A percentile compares a stretch with the other conserved stretches of the same genome.
Evolutionary conservation across 2,329 filamentous ascomycete species (phyloP).

Genomic region (Aspergillus thermomutatus): DNA sequence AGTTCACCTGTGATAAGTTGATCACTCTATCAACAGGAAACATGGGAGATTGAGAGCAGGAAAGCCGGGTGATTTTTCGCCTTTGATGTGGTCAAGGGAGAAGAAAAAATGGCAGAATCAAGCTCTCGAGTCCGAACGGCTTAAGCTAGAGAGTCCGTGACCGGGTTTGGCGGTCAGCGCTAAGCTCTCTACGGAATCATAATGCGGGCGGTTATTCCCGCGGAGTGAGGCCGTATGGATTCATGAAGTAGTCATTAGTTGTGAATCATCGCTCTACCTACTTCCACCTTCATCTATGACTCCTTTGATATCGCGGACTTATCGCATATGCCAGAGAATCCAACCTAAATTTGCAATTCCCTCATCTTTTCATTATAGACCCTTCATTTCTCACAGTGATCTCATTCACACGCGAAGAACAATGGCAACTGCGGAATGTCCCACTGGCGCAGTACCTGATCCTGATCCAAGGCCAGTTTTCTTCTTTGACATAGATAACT

Average conservation of each 20-base stretch:
- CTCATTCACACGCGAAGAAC: slow-evolving; percentile 11
- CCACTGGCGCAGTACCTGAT: slow-evolving; percentile 26
- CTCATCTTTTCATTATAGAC: neutral
- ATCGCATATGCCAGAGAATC: neutral
- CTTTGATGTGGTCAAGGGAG: slow-evolving; percentile 1
- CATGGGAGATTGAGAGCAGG: neutral
- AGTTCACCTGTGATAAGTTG: neutral
- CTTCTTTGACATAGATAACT: slow-evolving; percentile 97
- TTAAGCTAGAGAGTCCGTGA: slow-evolving; percentile 1
- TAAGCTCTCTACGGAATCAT: slow-evolving; percentile 13
- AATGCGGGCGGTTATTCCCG: neutral
- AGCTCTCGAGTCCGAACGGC: neutral
- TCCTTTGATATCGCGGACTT: neutral
- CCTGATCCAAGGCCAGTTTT: slow-evolving; percentile 53
- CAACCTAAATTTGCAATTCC: neutral
- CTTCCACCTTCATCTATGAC: neutral
- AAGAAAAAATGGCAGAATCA: slow-evolving; percentile 10
- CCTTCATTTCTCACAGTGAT: slow-evolving; percentile 1
- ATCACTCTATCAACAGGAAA: neutral
- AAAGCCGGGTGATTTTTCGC: neutral
- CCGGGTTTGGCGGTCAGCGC: slow-evolving; percentile 8
- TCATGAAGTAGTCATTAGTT: neutral
- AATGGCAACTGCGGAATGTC: slow-evolving; percentile 15
- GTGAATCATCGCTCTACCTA: slow-evolving; percentile 3
- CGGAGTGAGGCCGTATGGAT: neutral